Percentiles rank a stretch among this genome's conserved stretches.
Conservation (phyloP, 257 asterid species). For the Salvia rosmarinus region DNA sequence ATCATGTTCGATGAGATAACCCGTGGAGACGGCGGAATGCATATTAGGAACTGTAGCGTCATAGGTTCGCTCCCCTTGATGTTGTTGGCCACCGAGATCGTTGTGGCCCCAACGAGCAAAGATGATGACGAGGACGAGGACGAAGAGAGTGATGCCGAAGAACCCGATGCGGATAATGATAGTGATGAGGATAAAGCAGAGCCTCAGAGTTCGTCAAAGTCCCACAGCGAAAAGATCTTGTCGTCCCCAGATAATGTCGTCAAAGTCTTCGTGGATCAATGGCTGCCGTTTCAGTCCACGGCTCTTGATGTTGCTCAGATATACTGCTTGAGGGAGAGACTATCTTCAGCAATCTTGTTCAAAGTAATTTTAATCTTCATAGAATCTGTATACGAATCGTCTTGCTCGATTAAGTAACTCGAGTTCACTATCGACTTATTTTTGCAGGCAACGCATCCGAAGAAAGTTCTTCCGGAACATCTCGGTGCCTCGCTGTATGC, state of each 20-base stretch:
- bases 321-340: conserved; percentile 89
- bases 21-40: conserved; percentile 80
- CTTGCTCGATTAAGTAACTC: not conserved
- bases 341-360: conserved; percentile 69
- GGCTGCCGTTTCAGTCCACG: conserved; percentile 74
- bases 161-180: conserved; percentile 44
- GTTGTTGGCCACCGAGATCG: conserved; percentile 78
- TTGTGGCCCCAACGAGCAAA: conserved; percentile 61
- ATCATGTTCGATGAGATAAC: conserved; percentile 79
- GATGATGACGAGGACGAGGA: conserved; percentile 51
- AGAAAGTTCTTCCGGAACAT: conserved; percentile 59
- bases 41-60: conserved; percentile 63
- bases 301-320: conserved; percentile 94
- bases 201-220: conserved; percentile 29
- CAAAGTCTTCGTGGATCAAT: conserved; percentile 66
- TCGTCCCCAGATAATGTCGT: conserved; percentile 74
- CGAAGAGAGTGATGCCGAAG: conserved; percentile 50
- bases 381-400: not conserved
- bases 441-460: conserved; percentile 63
- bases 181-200: conserved; percentile 44
- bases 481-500: conserved; percentile 68
- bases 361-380: conserved; percentile 43
- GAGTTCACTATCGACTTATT: not conserved
- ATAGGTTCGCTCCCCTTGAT: conserved; percentile 76
- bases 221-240: conserved; percentile 52